Base-by-base conservation (phyloP, 306 rosid species). In the Trifolium pratense region DNA sequence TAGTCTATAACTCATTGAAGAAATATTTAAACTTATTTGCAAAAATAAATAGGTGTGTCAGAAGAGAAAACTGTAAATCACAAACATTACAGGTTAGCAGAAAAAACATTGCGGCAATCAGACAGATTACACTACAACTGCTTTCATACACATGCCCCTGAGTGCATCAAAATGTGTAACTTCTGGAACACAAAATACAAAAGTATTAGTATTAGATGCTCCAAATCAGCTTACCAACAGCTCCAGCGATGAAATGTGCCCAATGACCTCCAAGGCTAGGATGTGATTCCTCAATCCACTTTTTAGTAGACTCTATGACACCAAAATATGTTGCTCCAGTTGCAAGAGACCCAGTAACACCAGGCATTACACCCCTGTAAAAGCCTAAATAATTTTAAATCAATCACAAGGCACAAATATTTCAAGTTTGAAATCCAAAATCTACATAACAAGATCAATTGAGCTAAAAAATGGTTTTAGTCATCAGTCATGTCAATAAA, bases 321-420 rank as follows among this genome's bases (percentile, higher is more conserved):
- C 98, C 96, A 78, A 92, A 92, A 81, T 92, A 92, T 32, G 98
- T 92, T 48, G 98, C 98, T 53, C 98, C 96, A 73, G 98, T 92
- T 15, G 96, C 98, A 80, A 92, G 96, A 71, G 96, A 92, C 75
- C 98, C 95, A 48, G 81, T 86, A 78, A 92, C 46, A 75, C 96
- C 98, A 46, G 98, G 96, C 67, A 82, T 21, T 80, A 90, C 73
- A 60, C 98, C 98, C 81, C 96, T 92, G 76, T 90, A 90, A 81
- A 92, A 88, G 75, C 98, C 98, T 92, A 78, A 49, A 64, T 43
- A 81, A 49, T 71, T 16, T 60, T 39, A 40, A 42, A 79, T 70
- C 18, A 76, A 78, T 43, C 12, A 78, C 48, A 72, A n/a, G 46
- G 15, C 13, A 58, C 34, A 68, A 12, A 61, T 64, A 48, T 51